Percentiles rank a stretch among this genome's conserved stretches.
Evolutionary conservation across 768 basidiomycete species (phyloP).

Genomic region (Phaeotremella fagi): DNA sequence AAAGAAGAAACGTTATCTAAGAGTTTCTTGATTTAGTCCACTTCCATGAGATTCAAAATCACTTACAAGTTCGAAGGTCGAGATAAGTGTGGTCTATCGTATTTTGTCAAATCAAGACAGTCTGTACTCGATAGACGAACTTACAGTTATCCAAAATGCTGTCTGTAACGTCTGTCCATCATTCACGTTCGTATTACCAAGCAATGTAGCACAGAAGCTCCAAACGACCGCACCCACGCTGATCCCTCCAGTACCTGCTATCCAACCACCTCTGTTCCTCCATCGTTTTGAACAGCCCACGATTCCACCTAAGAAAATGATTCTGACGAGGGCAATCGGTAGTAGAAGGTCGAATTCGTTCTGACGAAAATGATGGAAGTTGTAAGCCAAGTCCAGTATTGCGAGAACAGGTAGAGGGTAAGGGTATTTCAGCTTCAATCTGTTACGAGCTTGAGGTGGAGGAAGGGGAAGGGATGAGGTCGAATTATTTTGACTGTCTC

Average conservation of each 20-base stretch:
- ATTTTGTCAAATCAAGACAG: too few relatives aligned
- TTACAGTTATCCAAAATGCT: too few relatives aligned
- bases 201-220: constrained; percentile 29
- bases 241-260: constrained; percentile 14
- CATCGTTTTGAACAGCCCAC: constrained; percentile 23
- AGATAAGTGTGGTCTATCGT: constrained; percentile 21
- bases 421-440: constrained; percentile 14
- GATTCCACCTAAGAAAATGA: not conserved
- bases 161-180: too few relatives aligned
- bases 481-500: not conserved
- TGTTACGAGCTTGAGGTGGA: not conserved
- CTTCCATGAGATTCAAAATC: not conserved
- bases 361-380: not conserved
- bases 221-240: constrained; percentile 24
- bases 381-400: constrained; percentile 20
- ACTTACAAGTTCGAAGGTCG: constrained; percentile 32
- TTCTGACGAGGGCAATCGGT: constrained; percentile 5
- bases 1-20: constrained; percentile 27
- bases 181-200: too few relatives aligned
- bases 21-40: not conserved
- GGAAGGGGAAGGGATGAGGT: not conserved
- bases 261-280: constrained; percentile 24
- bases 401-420: constrained; percentile 20
- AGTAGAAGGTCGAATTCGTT: not conserved
- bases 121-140: not conserved